Percentiles rank a stretch among this genome's conserved stretches.
Conservation (phyloP, 495 filamentous ascomycete species). For the Acidiella bohemica region DNA sequence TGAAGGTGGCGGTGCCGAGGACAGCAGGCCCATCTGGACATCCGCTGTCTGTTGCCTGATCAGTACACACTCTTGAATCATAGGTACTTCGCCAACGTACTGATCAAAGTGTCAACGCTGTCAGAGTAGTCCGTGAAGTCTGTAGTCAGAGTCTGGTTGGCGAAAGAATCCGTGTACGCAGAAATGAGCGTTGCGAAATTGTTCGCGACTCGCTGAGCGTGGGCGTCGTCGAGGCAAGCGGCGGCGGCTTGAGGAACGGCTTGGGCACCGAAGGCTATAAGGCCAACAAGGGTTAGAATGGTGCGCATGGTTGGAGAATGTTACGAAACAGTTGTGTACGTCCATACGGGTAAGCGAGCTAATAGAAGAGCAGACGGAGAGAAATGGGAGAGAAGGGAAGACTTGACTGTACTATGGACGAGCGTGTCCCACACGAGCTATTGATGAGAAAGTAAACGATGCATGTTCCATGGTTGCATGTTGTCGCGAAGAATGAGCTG, state of each 20-base stretch:
- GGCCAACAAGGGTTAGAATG: background rate
- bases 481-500: too few relatives aligned
- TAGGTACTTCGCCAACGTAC: background rate
- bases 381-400: too few relatives aligned
- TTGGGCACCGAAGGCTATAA: background rate
- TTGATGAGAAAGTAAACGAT: too few relatives aligned
- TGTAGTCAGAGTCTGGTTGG: background rate
- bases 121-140: slow-evolving; percentile 7
- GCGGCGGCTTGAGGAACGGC: background rate
- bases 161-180: background rate
- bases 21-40: background rate
- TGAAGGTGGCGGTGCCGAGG: slow-evolving; percentile 1
- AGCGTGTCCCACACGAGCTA: too few relatives aligned
- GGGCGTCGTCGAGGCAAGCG: slow-evolving; percentile 1
- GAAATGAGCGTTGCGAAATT: slow-evolving; percentile 1
- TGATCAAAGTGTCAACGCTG: background rate
- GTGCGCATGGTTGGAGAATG: background rate
- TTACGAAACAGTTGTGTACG: too few relatives aligned
- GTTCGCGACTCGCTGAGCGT: background rate
- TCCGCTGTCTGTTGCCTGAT: background rate
- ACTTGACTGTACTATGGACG: slow-evolving; percentile 3
- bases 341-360: background rate
- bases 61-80: background rate
- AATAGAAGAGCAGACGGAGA: slow-evolving; percentile 1
- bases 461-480: too few relatives aligned